A percentile compares a stretch with the other conserved stretches of the same genome.
Conservation (phyloP, 306 rosid genomes). For the Prunus campanulata region DNA sequence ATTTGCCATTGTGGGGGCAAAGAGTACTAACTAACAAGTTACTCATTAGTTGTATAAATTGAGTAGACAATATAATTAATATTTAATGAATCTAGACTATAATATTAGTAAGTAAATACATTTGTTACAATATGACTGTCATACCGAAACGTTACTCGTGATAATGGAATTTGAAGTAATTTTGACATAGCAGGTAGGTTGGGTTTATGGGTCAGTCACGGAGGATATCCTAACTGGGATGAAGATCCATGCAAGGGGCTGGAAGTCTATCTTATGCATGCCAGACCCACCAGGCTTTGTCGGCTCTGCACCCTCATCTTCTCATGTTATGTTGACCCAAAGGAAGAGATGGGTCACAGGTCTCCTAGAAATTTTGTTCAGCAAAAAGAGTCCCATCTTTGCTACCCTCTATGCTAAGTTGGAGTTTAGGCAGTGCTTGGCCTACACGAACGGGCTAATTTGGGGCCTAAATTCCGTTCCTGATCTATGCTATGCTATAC, state of each 20-base stretch:
- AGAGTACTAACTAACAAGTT: no score
- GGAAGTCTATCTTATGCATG: conserved; percentile 19
- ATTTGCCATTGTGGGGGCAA: no score
- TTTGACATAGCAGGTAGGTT: conserved; percentile 24
- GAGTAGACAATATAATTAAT: no score
- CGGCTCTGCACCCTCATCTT: conserved; percentile 11
- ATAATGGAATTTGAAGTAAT: no score
- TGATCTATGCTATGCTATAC: conserved; percentile 15
- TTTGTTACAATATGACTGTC: no score
- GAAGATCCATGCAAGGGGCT: conserved; percentile 27
- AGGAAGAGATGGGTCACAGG: conserved; percentile 35
- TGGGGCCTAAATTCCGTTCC: conserved; percentile 20
- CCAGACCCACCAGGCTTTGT: conserved; percentile 29
- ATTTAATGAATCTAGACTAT: no score
- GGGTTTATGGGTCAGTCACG: conserved; percentile 28
- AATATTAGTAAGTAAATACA: no score
- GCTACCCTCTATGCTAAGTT: conserved; percentile 11
- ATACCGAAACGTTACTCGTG: no score
- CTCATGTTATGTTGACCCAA: conserved; percentile 12
- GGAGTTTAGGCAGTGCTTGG: conserved; percentile 23
- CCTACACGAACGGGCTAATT: conserved; percentile 16
- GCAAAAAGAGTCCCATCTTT: conserved; percentile 20
- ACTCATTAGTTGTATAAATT: no score
- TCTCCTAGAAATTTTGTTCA: conserved; percentile 13
- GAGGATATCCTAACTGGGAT: conserved; percentile 34